Evolutionary conservation across 495 filamentous ascomycete genomes (phyloP), one percentile per base, ranked within the genome.

Genomic region (Staphylotrichum longicolle): DNA sequence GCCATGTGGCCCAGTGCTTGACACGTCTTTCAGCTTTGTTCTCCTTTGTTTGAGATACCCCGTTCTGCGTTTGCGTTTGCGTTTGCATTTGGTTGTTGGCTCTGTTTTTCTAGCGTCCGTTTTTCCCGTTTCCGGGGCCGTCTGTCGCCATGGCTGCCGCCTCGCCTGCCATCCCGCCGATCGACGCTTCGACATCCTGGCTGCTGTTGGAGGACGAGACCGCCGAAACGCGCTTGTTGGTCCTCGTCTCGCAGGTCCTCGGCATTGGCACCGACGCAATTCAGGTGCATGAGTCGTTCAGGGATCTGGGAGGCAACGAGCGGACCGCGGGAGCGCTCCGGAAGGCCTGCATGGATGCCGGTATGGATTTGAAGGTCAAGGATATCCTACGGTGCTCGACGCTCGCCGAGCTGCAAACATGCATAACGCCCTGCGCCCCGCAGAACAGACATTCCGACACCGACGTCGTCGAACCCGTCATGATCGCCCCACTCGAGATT

Each of bases 371-470:
- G 1, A 69, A 66, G 48, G 70, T 75, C 5, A 69, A 68, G 27
- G 78, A 79, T 48, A 75, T 78, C 45, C 72, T 75, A 48, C 71
- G 70, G 45, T 77, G 74, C 64, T 63, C 68, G 54, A 79, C 69
- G 8, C 68, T 80, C 53, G 68, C 75, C 41, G 76, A 77, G 51
- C 69, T 77, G 54, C 72, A 72, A 44, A 64, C 70, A 34, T 69
- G 70, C 68, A 63, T 70, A 51, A 61, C 57, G 14, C 64, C 67
- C 20, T 70, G 67, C 55, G 63, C 68, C 34, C 61, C 65, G 34
- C 63, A 68, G 42, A 46, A 64, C 32, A 62, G 35, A 47, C 15
- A 33, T 12, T 27, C 55, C 45, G 54, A 40, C 9, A 34, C 41
- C 54, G 64, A 67, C 11, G 15, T 47, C 14, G 51, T 66, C 60